phyloP scores from a whole-genome alignment of 2,329 filamentous ascomycete species.

The Calcarisporium arbuscula region DNA sequence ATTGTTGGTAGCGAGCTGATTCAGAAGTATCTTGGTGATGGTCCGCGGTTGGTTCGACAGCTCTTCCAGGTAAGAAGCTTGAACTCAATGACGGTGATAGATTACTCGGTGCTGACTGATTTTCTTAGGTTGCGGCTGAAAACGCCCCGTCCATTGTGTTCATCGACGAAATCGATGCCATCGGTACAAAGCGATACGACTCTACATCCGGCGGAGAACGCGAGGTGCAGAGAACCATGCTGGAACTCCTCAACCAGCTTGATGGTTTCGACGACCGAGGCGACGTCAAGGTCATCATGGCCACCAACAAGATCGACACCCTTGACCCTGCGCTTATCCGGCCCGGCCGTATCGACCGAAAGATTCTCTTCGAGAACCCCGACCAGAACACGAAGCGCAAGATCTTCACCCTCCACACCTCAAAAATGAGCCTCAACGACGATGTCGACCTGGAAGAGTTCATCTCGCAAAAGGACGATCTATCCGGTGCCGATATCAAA shows the following conservation, averaged over 20 bases:
- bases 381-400: constrained; percentile 90
- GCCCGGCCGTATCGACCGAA: constrained; percentile 95
- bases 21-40: constrained; percentile 97
- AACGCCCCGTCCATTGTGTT: constrained; percentile 97
- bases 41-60: constrained; percentile 88
- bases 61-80: constrained; percentile 66
- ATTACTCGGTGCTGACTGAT: constrained; percentile 13
- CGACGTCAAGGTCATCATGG: constrained; percentile 99
- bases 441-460: constrained; percentile 99
- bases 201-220: constrained; percentile 94
- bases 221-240: constrained; percentile 96
- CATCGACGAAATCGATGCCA: constrained; percentile 98
- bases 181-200: constrained; percentile 97
- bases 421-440: constrained; percentile 93
- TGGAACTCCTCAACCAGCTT: constrained; percentile 95
- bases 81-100: constrained; percentile 8
- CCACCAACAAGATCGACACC: constrained; percentile 99
- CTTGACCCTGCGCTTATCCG: constrained; percentile 93
- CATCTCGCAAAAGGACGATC: constrained; percentile 95
- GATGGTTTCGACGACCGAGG: constrained; percentile 98
- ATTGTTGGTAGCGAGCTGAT: constrained; percentile 97
- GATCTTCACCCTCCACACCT: constrained; percentile 97
- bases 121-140: constrained; percentile 74
- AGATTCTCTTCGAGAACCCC: constrained; percentile 71
- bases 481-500: constrained; percentile 96